Conservation (phyloP, 1,284 basidiomycete genomes). For the Marasmius sp. region DNA sequence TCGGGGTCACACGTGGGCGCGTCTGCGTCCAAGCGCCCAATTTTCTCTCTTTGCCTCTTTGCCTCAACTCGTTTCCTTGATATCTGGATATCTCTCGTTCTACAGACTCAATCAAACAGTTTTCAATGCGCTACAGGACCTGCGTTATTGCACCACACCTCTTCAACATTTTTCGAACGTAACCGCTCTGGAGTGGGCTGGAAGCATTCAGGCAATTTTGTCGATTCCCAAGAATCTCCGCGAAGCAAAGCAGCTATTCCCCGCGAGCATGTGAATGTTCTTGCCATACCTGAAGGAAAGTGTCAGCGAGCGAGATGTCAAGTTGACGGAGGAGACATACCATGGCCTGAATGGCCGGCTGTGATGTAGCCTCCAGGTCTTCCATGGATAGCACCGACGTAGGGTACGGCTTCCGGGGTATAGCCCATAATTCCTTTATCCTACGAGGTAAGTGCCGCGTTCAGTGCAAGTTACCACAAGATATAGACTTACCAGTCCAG, state of each 20-base stretch:
- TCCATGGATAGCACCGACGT: constrained; percentile 24
- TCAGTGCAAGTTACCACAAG: not conserved
- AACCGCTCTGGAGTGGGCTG: constrained; percentile 23
- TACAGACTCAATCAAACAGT: too few species aligned
- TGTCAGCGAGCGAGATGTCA: not conserved
- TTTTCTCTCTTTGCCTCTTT: too few species aligned
- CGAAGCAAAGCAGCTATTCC: constrained; percentile 25
- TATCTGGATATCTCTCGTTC: too few species aligned
- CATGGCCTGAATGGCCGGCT: constrained; percentile 28
- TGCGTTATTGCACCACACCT: constrained; percentile 2
- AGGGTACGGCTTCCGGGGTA: constrained; percentile 26
- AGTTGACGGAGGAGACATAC: constrained; percentile 8
- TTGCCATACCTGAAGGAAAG: constrained; percentile 22
- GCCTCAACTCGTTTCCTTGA: too few species aligned
- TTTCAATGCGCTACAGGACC: too few species aligned
- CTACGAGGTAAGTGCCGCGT: not conserved
- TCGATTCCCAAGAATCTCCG: constrained; percentile 22
- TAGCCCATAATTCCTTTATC: constrained; percentile 23
- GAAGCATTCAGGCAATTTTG: constrained; percentile 28
- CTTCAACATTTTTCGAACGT: constrained; percentile 13
- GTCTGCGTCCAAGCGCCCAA: too few species aligned
- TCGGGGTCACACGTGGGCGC: too few species aligned
- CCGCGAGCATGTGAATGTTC: constrained; percentile 24
- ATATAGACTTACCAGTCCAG: constrained; percentile 22
- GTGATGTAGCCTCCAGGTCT: constrained; percentile 25